A percentile compares a stretch with the other conserved stretches of the same genome.
These are phyloP conservation scores for Xanthoparmelia taractica DNA, from an alignment of 495 filamentous ascomycete species.

Conservation along the genomic window DNA sequence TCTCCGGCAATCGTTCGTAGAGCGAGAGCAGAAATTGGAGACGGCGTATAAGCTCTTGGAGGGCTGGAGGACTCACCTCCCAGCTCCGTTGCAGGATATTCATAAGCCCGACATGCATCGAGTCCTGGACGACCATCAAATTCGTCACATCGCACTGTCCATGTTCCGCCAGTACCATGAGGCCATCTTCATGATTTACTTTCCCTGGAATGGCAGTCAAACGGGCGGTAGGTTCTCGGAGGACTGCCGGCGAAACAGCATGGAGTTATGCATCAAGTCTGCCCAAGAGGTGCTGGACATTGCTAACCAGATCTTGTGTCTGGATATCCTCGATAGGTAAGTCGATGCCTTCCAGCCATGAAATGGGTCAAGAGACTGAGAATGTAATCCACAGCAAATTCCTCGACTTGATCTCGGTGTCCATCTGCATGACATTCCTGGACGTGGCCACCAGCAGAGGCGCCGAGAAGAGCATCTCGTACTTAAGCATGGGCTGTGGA, in stretches of 20 bases:
- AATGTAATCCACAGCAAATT: constrained; percentile 5
- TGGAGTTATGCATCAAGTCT: constrained; percentile 5
- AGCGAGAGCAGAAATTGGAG: constrained; percentile 9
- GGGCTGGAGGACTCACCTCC: constrained; percentile 11
- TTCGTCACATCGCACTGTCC: not conserved
- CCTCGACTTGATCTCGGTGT: constrained; percentile 5
- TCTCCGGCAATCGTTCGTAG: not conserved
- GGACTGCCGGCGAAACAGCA: not conserved
- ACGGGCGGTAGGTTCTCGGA: not conserved
- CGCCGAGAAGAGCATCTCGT: constrained; percentile 10
- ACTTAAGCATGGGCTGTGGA: constrained; percentile 7
- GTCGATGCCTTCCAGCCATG: constrained; percentile 1
- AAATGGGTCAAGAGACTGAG: constrained; percentile 3
- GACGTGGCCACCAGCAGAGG: constrained; percentile 3
- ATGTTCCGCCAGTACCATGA: constrained; percentile 13
- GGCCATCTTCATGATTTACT: constrained; percentile 7
- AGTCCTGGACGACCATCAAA: constrained; percentile 2
- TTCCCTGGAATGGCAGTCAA: not conserved
- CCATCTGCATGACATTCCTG: constrained; percentile 8
- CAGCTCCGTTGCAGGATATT: not conserved
- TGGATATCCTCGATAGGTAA: constrained; percentile 7
- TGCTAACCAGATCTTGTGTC: constrained; percentile 1
- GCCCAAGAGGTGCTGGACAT: constrained; percentile 6
- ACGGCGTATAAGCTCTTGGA: constrained; percentile 1
- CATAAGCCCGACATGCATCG: constrained; percentile 3